phyloP scores from a whole-genome alignment of 768 basidiomycete species.

The Boletus tomentosulus region DNA sequence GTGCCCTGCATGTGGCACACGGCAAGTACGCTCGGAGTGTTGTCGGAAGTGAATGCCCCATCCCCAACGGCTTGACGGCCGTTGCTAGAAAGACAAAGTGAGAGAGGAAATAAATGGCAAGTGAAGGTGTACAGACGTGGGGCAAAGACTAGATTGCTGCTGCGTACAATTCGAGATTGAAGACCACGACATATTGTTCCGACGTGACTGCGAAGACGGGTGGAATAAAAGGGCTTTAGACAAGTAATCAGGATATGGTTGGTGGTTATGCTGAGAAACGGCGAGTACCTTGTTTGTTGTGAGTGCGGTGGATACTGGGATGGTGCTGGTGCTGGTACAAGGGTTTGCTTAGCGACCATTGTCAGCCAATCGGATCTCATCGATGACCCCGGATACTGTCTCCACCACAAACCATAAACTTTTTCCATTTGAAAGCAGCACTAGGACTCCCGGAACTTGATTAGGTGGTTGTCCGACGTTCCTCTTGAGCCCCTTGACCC shows the following conservation, averaged over 20 bases:
- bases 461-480: too few relatives aligned
- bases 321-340: conserved; percentile 17
- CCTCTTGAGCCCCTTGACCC: background rate
- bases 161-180: conserved; percentile 68
- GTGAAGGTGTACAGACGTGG: conserved; percentile 57
- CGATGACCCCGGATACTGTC: conserved; percentile 17
- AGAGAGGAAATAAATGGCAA: conserved; percentile 4
- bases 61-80: conserved; percentile 95
- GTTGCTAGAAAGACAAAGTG: conserved; percentile 56
- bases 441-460: too few relatives aligned
- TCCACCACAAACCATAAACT: background rate
- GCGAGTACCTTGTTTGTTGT: conserved; percentile 5
- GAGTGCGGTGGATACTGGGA: background rate
- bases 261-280: background rate
- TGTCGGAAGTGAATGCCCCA: conserved; percentile 85
- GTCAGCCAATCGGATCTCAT: conserved; percentile 1
- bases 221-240: conserved; percentile 3
- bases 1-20: conserved; percentile 82
- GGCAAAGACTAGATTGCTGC: conserved; percentile 90
- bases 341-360: background rate
- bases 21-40: conserved; percentile 74
- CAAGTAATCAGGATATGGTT: background rate
- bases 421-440: background rate
- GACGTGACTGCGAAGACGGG: conserved; percentile 54
- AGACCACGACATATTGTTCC: conserved; percentile 79